Conservation (phyloP, 768 basidiomycete genomes). For the Tulasnella calospora region DNA sequence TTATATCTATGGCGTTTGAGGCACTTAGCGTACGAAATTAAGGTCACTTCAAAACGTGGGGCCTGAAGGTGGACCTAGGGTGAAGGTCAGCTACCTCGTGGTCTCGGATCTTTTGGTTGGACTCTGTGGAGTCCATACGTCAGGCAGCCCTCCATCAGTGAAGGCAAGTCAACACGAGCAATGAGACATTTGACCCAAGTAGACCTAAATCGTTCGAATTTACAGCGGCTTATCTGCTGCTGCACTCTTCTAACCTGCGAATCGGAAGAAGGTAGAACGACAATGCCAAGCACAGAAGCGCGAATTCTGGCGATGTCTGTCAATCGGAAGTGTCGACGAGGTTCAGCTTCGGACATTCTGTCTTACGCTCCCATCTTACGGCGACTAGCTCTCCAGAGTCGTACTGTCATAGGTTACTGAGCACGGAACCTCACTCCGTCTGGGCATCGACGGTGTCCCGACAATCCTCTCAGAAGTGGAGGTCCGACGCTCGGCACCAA, state of each 20-base stretch:
- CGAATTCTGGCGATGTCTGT: slow-evolving; percentile 1
- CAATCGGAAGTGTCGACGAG: background rate
- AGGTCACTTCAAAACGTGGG: background rate
- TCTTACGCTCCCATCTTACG: background rate
- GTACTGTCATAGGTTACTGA: background rate
- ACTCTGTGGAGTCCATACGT: background rate
- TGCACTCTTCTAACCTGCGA: background rate
- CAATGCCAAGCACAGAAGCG: background rate
- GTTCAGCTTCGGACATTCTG: slow-evolving; percentile 3
- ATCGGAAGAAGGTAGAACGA: background rate
- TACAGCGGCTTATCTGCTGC: background rate
- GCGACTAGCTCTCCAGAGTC: background rate
- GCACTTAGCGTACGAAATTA: background rate
- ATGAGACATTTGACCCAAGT: background rate
- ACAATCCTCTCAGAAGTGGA: background rate
- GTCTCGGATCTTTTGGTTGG: background rate
- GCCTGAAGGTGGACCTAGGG: background rate
- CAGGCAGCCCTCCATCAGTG: background rate
- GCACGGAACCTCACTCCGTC: background rate
- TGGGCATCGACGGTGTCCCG: background rate
- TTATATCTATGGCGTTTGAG: background rate
- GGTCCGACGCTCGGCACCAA: background rate
- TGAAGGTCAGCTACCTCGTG: background rate
- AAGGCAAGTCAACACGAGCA: background rate
- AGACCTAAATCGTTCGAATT: background rate